phyloP scores from a whole-genome alignment of 2,329 filamentous ascomycete genomes.

The Neocatenulostroma microsporum region DNA sequence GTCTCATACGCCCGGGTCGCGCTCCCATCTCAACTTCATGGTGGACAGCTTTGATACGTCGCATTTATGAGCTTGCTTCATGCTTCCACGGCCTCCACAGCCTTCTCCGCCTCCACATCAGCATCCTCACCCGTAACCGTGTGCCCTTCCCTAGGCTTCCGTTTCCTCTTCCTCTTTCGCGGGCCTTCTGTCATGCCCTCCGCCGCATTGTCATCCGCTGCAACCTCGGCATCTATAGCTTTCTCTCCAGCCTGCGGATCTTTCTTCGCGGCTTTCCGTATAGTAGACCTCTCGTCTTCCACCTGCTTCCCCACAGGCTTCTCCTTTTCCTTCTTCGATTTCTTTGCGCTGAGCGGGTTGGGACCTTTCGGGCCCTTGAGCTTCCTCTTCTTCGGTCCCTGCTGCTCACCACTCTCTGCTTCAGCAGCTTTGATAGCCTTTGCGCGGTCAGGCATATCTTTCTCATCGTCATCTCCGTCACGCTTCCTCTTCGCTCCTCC shows the following conservation, averaged over 20 bases:
- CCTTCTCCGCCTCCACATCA: too few species aligned
- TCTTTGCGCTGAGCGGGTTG: slow-evolving; percentile 65
- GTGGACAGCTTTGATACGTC: too few species aligned
- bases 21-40: too few species aligned
- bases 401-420: slow-evolving; percentile 34
- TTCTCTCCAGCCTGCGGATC: slow-evolving; percentile 23
- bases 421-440: slow-evolving; percentile 24
- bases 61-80: too few species aligned
- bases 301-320: slow-evolving; percentile 8
- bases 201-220: slow-evolving; percentile 1
- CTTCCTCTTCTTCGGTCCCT: slow-evolving; percentile 46
- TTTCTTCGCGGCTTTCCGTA: slow-evolving; percentile 20
- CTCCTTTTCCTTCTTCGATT: slow-evolving; percentile 48
- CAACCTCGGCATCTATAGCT: slow-evolving; percentile 9
- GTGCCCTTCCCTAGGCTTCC: slow-evolving; percentile 19
- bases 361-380: slow-evolving; percentile 57
- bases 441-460: slow-evolving; percentile 19
- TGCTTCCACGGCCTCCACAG: too few species aligned
- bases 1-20: too few species aligned
- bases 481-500: slow-evolving; percentile 24
- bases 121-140: too few species aligned
- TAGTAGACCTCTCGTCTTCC: slow-evolving; percentile 16
- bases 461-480: slow-evolving; percentile 21
- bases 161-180: slow-evolving; percentile 20
- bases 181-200: slow-evolving; percentile 11